Evolutionary conservation across 108 stramenopile genomes (phyloP).

Genomic region (Conticribra weissflogii): DNA sequence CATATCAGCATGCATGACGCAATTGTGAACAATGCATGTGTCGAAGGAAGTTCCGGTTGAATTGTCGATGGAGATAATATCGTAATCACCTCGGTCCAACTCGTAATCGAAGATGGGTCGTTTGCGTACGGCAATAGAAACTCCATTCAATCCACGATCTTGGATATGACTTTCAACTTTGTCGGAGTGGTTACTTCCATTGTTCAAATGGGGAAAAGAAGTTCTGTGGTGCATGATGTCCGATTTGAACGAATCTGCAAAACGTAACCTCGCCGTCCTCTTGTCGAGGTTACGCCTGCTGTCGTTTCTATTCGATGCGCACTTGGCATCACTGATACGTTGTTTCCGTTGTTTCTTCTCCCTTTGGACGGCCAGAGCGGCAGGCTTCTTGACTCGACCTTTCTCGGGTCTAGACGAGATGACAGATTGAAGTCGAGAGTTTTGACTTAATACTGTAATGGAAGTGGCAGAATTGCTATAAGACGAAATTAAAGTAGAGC

Average conservation of each 20-base stretch:
- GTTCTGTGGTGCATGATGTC: conserved; percentile 35
- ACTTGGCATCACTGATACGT: conserved; percentile 18
- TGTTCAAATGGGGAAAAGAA: conserved; percentile 27
- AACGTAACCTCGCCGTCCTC: conserved; percentile 55
- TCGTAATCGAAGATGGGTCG: conserved; percentile 70
- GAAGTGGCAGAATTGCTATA: neutral
- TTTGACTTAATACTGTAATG: neutral
- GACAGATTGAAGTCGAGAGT: neutral
- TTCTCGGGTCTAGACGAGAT: neutral
- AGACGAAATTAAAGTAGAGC: conserved; percentile 1
- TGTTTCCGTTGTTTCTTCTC: conserved; percentile 34
- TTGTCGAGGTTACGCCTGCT: conserved; percentile 49
- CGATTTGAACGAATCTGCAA: conserved; percentile 41
- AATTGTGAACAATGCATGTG: conserved; percentile 52
- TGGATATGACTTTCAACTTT: conserved; percentile 35
- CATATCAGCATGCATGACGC: conserved; percentile 71
- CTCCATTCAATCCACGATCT: conserved; percentile 47
- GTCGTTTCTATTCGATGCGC: conserved; percentile 7
- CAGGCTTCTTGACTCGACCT: conserved; percentile 17
- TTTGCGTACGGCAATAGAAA: conserved; percentile 60
- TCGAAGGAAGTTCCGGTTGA: conserved; percentile 29
- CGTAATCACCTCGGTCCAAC: conserved; percentile 54
- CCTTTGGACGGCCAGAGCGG: conserved; percentile 31
- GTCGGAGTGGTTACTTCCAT: conserved; percentile 40
- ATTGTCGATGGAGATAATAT: conserved; percentile 54